These are phyloP conservation scores for Periconia macrospinosa DNA, from an alignment of 2,329 filamentous ascomycete species.

Conservation along the genomic window DNA sequence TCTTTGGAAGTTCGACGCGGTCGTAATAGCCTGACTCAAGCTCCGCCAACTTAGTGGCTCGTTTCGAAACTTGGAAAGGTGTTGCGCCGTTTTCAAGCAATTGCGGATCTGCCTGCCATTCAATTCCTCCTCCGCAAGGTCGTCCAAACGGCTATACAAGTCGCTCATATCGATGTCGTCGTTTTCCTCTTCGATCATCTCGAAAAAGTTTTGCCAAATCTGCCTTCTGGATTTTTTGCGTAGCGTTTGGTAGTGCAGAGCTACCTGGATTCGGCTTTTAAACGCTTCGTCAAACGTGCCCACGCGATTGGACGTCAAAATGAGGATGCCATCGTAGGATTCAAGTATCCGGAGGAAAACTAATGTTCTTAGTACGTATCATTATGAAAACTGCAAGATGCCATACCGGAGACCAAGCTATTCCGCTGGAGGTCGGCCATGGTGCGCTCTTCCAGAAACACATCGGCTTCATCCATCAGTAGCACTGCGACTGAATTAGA, in stretches of 20 bases:
- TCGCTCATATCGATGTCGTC: conserved; percentile 12
- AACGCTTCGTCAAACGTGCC: conserved; percentile 45
- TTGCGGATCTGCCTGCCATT: conserved; percentile 48
- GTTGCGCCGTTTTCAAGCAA: conserved; percentile 40
- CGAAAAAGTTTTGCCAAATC: conserved; percentile 37
- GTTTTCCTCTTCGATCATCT: not conserved
- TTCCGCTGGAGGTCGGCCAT: conserved; percentile 16
- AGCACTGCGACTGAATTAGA: conserved; percentile 46
- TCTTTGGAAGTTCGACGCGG: conserved; percentile 1
- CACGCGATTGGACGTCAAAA: conserved; percentile 48
- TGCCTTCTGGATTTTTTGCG: conserved; percentile 41
- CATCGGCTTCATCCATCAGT: conserved; percentile 54
- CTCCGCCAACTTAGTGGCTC: conserved; percentile 4
- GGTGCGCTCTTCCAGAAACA: conserved; percentile 56
- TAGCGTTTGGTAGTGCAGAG: conserved; percentile 50
- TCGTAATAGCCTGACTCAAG: not conserved
- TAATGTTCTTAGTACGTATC: not conserved
- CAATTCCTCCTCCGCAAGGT: conserved; percentile 30
- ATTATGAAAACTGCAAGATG: not conserved
- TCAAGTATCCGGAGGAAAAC: conserved; percentile 42
- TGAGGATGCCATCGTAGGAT: conserved; percentile 47
- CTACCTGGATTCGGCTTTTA: conserved; percentile 39
- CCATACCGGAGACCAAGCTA: conserved; percentile 12
- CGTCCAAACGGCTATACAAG: conserved; percentile 26
- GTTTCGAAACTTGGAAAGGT: conserved; percentile 13